Base-by-base conservation (phyloP, 371 early-diverging fungal species). In the Circinella umbellata region DNA sequence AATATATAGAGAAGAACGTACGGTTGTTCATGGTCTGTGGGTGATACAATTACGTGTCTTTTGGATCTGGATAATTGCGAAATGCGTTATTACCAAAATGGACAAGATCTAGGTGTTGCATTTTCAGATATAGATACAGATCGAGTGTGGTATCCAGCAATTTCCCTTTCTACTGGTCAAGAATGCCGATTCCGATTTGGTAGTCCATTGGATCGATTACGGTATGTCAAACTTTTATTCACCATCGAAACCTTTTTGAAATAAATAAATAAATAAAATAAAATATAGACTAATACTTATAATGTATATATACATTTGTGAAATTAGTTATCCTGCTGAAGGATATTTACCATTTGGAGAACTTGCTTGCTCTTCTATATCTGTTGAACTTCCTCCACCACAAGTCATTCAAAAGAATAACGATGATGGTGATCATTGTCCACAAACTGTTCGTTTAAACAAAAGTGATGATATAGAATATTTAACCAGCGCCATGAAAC, bases 61-160 rank as follows among this genome's bases (percentile, higher is more conserved):
- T 67, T 93, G n/a, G 92, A 93, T 68, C 67, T 92, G 63, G 86
- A 89, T 63, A 67, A 67, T 27, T 78, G 86, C 0, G 78, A 77
- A 42, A 86, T 93, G 9, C 74, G 80, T 4, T 93, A 83, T 68
- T 81, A 83, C 62, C 77, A 77, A 54, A 92, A 93, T 70, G 93
- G 92, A 1, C 65, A 66, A 4, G 78, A 82, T 70, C 74, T 93
- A 67, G 94, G 94, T 13, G 79, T 89, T 17, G 93, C 94, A 4
- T 93, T 93, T 64, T 71, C 66, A n/a, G 71, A 78, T 35, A 67
- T 93, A 0, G 63, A 73, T 34, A 46, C 53, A 4, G 67, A 73
- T 34, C 61, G 73, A 51, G 64, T 69, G 0, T 92, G 92, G 92
- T 92, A 83, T 64, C 88, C 88, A 13, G 82, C 84, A n/a, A 55